Percentiles rank a stretch among this genome's conserved stretches.
phyloP scores from a whole-genome alignment of 768 basidiomycete species.

The Rhodotorula diobovata region DNA sequence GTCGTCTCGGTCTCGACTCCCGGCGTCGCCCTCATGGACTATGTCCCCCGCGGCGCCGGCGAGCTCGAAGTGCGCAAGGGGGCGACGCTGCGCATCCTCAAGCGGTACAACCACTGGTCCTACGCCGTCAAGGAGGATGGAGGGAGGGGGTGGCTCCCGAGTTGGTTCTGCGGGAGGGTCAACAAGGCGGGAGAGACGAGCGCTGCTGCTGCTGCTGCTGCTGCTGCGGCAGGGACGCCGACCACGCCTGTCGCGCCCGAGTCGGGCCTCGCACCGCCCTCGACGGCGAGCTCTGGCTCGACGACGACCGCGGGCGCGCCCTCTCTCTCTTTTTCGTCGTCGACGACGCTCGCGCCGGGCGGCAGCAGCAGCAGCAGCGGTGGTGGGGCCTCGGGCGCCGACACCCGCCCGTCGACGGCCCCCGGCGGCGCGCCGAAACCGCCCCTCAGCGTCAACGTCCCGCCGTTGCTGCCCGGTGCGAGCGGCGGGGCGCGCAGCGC shows the following conservation, averaged over 20 bases:
- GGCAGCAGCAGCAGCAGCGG: background rate
- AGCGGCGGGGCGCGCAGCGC: too few species aligned
- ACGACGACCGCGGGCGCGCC: too few species aligned
- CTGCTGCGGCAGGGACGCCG: background rate
- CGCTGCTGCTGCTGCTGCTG: background rate
- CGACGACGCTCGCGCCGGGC: background rate
- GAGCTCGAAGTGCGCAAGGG: constrained; percentile 86
- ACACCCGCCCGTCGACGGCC: background rate
- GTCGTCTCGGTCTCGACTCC: constrained; percentile 98
- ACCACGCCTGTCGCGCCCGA: background rate
- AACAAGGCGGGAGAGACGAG: background rate
- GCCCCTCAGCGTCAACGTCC: background rate
- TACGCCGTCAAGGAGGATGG: constrained; percentile 86
- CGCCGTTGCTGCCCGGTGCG: background rate
- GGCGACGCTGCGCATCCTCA: constrained; percentile 84
- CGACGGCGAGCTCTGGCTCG: background rate
- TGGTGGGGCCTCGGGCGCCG: background rate
- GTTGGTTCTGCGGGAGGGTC: constrained; percentile 54
- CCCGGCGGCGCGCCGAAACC: background rate
- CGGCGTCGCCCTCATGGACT: constrained; percentile 93
- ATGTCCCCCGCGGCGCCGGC: constrained; percentile 85
- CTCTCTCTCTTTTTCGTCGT: too few species aligned
- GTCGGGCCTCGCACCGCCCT: background rate
- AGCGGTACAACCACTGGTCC: constrained; percentile 88
- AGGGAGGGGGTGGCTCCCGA: constrained; percentile 95